phyloP scores from a whole-genome alignment of 1,139 yeast genomes.

The Nakaseomyces nivariensis region DNA sequence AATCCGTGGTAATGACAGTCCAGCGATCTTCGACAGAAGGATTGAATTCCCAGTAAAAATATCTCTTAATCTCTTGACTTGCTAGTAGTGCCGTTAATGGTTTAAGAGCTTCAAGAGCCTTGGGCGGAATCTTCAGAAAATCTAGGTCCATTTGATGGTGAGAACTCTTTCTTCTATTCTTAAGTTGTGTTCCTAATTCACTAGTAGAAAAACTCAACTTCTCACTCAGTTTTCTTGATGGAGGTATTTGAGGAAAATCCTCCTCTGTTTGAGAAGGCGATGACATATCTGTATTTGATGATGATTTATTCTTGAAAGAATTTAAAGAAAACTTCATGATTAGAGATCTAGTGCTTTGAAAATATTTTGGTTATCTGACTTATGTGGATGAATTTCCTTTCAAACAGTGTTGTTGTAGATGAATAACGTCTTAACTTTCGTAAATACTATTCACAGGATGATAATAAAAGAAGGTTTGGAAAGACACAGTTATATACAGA shows the following conservation, averaged over 20 bases:
- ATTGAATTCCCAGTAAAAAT: conserved; percentile 6
- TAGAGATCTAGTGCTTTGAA: not conserved
- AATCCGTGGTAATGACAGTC: not conserved
- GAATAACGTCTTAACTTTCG: too few relatives aligned
- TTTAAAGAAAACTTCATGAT: not conserved
- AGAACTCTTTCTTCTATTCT: conserved; percentile 1
- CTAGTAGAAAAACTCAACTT: conserved; percentile 1
- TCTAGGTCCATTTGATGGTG: conserved; percentile 1
- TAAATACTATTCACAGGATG: not conserved
- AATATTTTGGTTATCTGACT: not conserved
- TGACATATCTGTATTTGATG: not conserved
- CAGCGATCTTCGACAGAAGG: conserved; percentile 1
- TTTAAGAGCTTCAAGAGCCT: conserved; percentile 1
- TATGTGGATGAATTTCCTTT: too few relatives aligned
- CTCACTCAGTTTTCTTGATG: conserved; percentile 2
- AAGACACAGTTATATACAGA: not conserved
- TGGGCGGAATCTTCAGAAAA: conserved; percentile 2
- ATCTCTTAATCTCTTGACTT: conserved; percentile 1
- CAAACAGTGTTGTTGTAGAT: too few relatives aligned
- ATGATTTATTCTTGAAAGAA: conserved; percentile 1
- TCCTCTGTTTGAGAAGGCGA: not conserved
- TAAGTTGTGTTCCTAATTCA: not conserved
- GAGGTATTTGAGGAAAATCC: not conserved
- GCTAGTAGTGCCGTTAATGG: conserved; percentile 2
- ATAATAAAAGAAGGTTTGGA: not conserved